Percentiles rank a stretch among this genome's conserved stretches.
These are phyloP conservation scores for Dictyostelium firmibasis DNA, from an alignment of 78 protist species.

Conservation along the genomic window DNA sequence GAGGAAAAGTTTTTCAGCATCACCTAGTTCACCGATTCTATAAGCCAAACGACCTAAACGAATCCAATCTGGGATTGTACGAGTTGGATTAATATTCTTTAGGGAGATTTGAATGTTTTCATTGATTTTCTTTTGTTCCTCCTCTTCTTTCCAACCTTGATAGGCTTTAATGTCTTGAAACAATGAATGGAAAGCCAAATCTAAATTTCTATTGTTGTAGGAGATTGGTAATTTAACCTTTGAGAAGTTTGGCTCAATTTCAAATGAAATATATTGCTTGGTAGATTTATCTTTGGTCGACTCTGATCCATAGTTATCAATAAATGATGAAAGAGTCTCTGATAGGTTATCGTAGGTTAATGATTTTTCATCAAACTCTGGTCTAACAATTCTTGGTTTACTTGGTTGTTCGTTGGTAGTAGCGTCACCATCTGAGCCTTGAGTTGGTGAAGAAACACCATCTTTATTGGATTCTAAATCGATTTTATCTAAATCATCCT, in stretches of 20 bases:
- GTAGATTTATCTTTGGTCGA: neutral
- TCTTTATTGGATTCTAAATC: neutral
- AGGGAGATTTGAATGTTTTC: neutral
- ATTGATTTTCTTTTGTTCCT: slow-evolving; percentile 10
- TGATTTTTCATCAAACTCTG: slow-evolving; percentile 22
- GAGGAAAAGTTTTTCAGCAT: slow-evolving; percentile 36
- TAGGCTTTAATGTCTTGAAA: slow-evolving; percentile 64
- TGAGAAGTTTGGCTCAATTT: neutral
- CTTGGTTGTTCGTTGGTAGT: neutral
- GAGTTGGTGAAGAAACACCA: neutral
- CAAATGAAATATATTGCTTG: slow-evolving; percentile 15
- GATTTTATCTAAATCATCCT: slow-evolving; percentile 21
- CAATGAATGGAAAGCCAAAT: slow-evolving; percentile 63
- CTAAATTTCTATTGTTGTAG: slow-evolving; percentile 27
- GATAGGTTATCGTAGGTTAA: neutral
- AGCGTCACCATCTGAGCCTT: neutral
- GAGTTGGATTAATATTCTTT: slow-evolving; percentile 47
- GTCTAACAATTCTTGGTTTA: neutral
- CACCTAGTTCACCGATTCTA: slow-evolving; percentile 45
- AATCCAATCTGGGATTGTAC: slow-evolving; percentile 71
- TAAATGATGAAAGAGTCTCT: slow-evolving; percentile 2
- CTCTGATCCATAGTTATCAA: slow-evolving; percentile 51
- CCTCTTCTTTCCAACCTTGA: slow-evolving; percentile 62
- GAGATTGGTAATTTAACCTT: slow-evolving; percentile 35
- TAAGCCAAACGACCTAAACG: slow-evolving; percentile 39